Conservation (phyloP, 2,329 filamentous ascomycete species). For the Sporothrix brunneoviolacea region DNA sequence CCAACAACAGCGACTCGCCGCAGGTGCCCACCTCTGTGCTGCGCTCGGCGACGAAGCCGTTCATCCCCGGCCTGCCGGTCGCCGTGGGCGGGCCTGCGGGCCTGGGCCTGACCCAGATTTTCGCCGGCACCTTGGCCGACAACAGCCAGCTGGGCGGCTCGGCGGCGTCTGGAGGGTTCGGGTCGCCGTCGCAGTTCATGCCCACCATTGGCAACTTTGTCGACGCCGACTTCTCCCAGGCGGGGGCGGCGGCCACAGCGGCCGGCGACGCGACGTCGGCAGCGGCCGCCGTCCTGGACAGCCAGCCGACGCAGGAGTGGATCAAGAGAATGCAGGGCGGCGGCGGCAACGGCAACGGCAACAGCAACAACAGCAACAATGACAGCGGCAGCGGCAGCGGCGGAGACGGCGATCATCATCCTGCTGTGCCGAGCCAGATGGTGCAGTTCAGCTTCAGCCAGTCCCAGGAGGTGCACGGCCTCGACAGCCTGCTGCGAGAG, state of each 20-base stretch:
- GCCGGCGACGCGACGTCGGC: constrained; percentile 21
- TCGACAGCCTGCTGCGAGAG: constrained; percentile 49
- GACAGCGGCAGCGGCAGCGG: constrained; percentile 7
- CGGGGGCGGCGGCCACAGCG: constrained; percentile 39
- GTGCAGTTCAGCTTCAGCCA: constrained; percentile 54
- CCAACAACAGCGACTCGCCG: constrained; percentile 42
- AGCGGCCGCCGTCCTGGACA: constrained; percentile 47
- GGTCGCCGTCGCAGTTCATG: constrained; percentile 42
- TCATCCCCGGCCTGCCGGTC: constrained; percentile 62
- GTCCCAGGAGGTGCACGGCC: constrained; percentile 51
- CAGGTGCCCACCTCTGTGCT: constrained; percentile 56
- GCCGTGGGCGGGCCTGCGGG: constrained; percentile 48
- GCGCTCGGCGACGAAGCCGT: constrained; percentile 62
- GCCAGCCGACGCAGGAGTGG: constrained; percentile 35
- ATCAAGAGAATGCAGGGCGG: constrained; percentile 17
- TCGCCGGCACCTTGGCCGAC: constrained; percentile 75
- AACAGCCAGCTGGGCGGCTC: constrained; percentile 40
- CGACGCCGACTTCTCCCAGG: constrained; percentile 54
- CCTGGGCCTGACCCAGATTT: constrained; percentile 80
- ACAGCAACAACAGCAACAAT: constrained; percentile 27
- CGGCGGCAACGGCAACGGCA: constrained; percentile 23
- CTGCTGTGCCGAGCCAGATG: constrained; percentile 27
- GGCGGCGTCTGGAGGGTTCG: constrained; percentile 1
- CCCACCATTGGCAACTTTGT: constrained; percentile 52
- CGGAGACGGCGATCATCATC: too few species aligned